Evolutionary conservation across 2,329 filamentous ascomycete species (phyloP).

Genomic region (Pseudogymnoascus sp.): DNA sequence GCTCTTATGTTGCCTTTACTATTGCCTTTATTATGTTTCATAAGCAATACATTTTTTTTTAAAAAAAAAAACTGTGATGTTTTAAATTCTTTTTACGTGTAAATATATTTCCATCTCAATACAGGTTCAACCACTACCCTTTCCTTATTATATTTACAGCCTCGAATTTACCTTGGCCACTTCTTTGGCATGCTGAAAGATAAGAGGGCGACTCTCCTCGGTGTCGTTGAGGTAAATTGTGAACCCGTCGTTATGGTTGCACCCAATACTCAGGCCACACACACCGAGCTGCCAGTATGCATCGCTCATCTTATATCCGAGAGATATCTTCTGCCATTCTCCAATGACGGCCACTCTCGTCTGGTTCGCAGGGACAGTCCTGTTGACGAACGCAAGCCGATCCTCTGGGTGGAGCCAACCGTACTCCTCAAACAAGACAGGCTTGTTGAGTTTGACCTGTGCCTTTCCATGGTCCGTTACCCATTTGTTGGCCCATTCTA

Average conservation of each 20-base stretch:
- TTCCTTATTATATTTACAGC: background rate
- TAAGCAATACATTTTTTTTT: too few relatives aligned
- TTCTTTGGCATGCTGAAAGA: conserved; percentile 37
- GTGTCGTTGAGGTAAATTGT: conserved; percentile 46
- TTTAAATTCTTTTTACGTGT: too few relatives aligned
- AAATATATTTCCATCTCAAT: background rate
- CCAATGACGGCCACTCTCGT: conserved; percentile 38
- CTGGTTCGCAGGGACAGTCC: conserved; percentile 30
- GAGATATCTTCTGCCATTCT: conserved; percentile 41
- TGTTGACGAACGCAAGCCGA: conserved; percentile 37
- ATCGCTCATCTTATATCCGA: conserved; percentile 41
- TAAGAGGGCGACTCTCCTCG: conserved; percentile 36
- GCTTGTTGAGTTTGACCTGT: conserved; percentile 37
- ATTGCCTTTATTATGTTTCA: too few relatives aligned
- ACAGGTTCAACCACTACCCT: background rate
- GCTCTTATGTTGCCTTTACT: too few relatives aligned
- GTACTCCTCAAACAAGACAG: conserved; percentile 49
- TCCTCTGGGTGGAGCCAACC: conserved; percentile 44
- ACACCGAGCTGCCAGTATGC: conserved; percentile 51
- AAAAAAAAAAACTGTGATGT: too few relatives aligned
- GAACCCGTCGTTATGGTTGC: conserved; percentile 48
- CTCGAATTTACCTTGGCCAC: conserved; percentile 19
- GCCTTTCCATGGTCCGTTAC: conserved; percentile 44
- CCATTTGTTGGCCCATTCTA: conserved; percentile 46
- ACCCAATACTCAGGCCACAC: conserved; percentile 42